These are phyloP conservation scores for Pythium sukuiense DNA, from an alignment of 352 stramenopile genomes.

Conservation along the genomic window DNA sequence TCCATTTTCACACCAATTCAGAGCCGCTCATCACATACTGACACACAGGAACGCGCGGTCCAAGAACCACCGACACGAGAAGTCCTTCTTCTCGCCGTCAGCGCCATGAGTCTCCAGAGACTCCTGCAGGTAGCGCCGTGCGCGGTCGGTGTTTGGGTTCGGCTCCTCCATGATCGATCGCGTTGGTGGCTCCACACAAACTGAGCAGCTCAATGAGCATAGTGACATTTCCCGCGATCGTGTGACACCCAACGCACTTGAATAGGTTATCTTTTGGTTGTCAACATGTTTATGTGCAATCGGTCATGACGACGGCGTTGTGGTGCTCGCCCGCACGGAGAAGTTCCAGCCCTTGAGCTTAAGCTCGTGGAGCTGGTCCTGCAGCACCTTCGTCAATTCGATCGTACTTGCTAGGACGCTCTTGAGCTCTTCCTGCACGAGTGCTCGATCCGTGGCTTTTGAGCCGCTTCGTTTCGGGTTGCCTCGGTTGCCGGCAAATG, in stretches of 20 bases:
- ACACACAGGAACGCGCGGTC: constrained; percentile 82
- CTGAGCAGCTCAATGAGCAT: background rate
- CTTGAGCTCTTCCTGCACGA: constrained; percentile 75
- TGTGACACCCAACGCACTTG: constrained; percentile 13
- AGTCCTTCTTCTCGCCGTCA: constrained; percentile 42
- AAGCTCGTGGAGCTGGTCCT: constrained; percentile 77
- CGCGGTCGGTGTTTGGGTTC: constrained; percentile 53
- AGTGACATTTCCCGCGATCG: constrained; percentile 18
- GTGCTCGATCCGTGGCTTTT: constrained; percentile 46
- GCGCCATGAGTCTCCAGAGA: constrained; percentile 31
- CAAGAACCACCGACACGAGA: constrained; percentile 77
- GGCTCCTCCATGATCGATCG: constrained; percentile 14
- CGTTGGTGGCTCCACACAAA: constrained; percentile 6
- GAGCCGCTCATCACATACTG: constrained; percentile 50
- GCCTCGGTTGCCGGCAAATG: background rate
- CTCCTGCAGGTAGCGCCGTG: constrained; percentile 64
- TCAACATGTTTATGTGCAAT: constrained; percentile 3
- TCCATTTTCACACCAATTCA: background rate
- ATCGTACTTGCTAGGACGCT: constrained; percentile 63
- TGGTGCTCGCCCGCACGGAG: constrained; percentile 20
- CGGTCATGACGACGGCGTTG: constrained; percentile 5
- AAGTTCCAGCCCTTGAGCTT: constrained; percentile 83
- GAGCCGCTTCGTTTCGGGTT: constrained; percentile 25
- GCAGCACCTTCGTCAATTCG: constrained; percentile 65
- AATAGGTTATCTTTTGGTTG: constrained; percentile 1